Conservation (phyloP, 106 monocot genomes). For the Gastrodia elata region DNA sequence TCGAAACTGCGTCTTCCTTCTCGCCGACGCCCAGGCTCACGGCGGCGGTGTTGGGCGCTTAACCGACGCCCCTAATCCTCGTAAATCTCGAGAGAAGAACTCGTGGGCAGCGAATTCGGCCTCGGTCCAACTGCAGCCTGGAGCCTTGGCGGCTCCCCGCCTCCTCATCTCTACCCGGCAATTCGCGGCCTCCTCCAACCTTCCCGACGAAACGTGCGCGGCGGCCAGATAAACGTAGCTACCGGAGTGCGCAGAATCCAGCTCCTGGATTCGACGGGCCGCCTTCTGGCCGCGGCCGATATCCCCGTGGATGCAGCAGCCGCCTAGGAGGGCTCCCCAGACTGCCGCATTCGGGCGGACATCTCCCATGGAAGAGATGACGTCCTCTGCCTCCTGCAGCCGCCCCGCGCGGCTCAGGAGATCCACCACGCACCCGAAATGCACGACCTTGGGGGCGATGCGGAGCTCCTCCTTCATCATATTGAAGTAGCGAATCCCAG, state of each 20-base stretch:
- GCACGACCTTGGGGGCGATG: constrained; percentile 24
- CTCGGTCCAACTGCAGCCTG: constrained; percentile 39
- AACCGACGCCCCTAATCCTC: constrained; percentile 24
- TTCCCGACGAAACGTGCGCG: constrained; percentile 12
- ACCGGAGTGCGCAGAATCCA: constrained; percentile 19
- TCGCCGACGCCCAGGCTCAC: constrained; percentile 20
- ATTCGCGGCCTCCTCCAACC: constrained; percentile 20
- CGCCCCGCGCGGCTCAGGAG: constrained; percentile 28
- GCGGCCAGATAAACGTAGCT: constrained; percentile 22
- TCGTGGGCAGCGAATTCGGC: constrained; percentile 19
- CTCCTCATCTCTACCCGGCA: constrained; percentile 19
- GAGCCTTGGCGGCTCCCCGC: constrained; percentile 17
- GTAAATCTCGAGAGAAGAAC: constrained; percentile 26
- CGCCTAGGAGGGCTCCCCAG: constrained; percentile 27
- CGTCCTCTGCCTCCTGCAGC: constrained; percentile 20
- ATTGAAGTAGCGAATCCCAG: constrained; percentile 15
- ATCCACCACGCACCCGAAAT: constrained; percentile 32
- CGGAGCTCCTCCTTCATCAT: constrained; percentile 24
- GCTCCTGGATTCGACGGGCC: constrained; percentile 14
- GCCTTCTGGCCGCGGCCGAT: constrained; percentile 15
- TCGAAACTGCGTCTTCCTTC: constrained; percentile 16
- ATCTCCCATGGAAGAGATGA: constrained; percentile 24
- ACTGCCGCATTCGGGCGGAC: constrained; percentile 15
- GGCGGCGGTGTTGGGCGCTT: constrained; percentile 12
- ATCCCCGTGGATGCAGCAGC: constrained; percentile 18